These are phyloP conservation scores for Canna indica DNA, from an alignment of 176 grass and related monocot species.

Conservation along the genomic window DNA sequence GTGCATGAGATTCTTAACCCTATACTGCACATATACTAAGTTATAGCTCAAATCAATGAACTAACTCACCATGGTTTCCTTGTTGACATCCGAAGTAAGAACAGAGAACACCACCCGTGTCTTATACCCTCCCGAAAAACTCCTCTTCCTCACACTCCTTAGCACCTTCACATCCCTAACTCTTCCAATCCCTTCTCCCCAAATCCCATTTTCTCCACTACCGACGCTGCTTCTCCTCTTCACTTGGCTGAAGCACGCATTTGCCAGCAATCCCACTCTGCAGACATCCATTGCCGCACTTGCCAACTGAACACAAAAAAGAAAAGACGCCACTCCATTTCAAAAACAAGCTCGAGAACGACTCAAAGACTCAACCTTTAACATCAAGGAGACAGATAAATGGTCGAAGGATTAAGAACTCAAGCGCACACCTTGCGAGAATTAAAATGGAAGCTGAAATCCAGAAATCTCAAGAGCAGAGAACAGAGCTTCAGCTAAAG, in stretches of 20 bases:
- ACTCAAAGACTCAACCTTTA: neutral
- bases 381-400: neutral
- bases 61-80: constrained; percentile 14
- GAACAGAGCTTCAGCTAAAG: too few species aligned
- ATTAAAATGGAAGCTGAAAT: neutral
- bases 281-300: neutral
- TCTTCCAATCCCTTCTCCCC: neutral
- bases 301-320: neutral
- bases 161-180: neutral
- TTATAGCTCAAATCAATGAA: too few species aligned
- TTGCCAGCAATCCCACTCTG: constrained; percentile 10
- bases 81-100: constrained; percentile 18
- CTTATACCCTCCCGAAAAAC: neutral
- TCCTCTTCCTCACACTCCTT: neutral
- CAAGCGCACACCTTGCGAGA: neutral
- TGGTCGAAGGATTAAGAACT: neutral
- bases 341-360: neutral
- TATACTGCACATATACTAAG: too few species aligned
- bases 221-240: neutral
- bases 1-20: too few species aligned
- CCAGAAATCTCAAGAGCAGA: neutral
- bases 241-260: neutral
- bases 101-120: constrained; percentile 3
- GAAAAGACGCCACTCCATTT: neutral
- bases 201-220: constrained; percentile 11